phyloP scores from a whole-genome alignment of 169 alveolate genomes.

The Eimeria falciformis region DNA sequence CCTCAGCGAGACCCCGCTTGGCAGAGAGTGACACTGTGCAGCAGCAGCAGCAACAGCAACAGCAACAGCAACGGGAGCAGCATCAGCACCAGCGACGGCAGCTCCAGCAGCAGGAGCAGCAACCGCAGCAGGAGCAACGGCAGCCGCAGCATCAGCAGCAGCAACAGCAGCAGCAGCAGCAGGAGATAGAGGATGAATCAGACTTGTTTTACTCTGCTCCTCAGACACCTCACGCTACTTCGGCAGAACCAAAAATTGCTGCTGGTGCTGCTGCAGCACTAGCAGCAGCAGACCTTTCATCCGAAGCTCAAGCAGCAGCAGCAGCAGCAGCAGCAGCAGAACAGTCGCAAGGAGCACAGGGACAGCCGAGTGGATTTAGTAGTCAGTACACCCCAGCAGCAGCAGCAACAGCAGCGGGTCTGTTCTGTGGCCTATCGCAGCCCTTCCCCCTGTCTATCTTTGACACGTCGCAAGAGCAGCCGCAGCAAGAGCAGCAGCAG shows the following conservation, averaged over 20 bases:
- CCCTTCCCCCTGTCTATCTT: slow-evolving; percentile 26
- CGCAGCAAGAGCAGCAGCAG: slow-evolving; percentile 54
- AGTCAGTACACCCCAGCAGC: slow-evolving; percentile 13
- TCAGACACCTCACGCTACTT: not conserved
- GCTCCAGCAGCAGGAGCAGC: slow-evolving; percentile 51
- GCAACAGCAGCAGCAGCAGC: slow-evolving; percentile 26
- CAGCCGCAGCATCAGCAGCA: slow-evolving; percentile 5
- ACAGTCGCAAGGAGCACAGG: not conserved
- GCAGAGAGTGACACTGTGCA: not conserved
- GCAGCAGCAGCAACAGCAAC: slow-evolving; percentile 37
- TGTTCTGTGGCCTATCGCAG: not conserved
- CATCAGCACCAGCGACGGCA: no score
- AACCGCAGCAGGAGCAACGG: not conserved
- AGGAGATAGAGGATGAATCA: not conserved
- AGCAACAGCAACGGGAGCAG: slow-evolving; percentile 2
- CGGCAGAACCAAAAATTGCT: not conserved
- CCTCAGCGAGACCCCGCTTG: not conserved
- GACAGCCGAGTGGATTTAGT: not conserved
- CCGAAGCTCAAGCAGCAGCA: not conserved
- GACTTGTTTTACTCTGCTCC: slow-evolving; percentile 47
- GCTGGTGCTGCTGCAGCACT: slow-evolving; percentile 27
- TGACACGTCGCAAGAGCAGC: slow-evolving; percentile 7
- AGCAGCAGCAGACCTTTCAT: not conserved
- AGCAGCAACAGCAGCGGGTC: slow-evolving; percentile 36
- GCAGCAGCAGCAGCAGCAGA: slow-evolving; percentile 33